Evolutionary conservation across 305 asterid species (phyloP).

Genomic region (Salvia sclarea): DNA sequence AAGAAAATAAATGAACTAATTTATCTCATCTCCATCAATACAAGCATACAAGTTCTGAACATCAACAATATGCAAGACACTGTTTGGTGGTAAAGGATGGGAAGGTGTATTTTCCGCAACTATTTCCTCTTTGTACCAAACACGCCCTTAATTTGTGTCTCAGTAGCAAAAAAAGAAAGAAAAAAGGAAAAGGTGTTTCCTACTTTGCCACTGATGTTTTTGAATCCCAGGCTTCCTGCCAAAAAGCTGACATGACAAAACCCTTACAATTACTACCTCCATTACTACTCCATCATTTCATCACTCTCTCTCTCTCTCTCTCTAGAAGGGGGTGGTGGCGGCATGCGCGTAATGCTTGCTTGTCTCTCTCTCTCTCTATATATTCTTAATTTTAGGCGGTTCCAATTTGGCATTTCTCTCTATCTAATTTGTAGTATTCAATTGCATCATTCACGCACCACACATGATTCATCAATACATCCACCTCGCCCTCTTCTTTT

Average conservation of each 20-base stretch:
- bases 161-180: not conserved
- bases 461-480: not conserved
- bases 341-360: constrained; percentile 49
- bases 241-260: constrained; percentile 48
- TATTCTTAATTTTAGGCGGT: constrained; percentile 34
- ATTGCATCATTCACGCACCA: not conserved
- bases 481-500: not conserved
- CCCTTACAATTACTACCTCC: constrained; percentile 41
- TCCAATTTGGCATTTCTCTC: constrained; percentile 27
- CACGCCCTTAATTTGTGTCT: too few relatives aligned
- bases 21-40: too few relatives aligned
- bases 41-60: too few relatives aligned
- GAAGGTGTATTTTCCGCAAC: too few relatives aligned
- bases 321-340: constrained; percentile 32
- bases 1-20: too few relatives aligned
- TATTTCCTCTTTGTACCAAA: too few relatives aligned
- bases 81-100: too few relatives aligned
- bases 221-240: constrained; percentile 31
- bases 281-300: constrained; percentile 9
- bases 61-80: too few relatives aligned
- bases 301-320: too few relatives aligned
- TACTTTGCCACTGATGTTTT: not conserved
- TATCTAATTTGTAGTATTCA: not conserved
- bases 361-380: constrained; percentile 32
- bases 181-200: not conserved